phyloP scores from a whole-genome alignment of 208 protist genomes.

The Vickermania ingenoplastis region DNA sequence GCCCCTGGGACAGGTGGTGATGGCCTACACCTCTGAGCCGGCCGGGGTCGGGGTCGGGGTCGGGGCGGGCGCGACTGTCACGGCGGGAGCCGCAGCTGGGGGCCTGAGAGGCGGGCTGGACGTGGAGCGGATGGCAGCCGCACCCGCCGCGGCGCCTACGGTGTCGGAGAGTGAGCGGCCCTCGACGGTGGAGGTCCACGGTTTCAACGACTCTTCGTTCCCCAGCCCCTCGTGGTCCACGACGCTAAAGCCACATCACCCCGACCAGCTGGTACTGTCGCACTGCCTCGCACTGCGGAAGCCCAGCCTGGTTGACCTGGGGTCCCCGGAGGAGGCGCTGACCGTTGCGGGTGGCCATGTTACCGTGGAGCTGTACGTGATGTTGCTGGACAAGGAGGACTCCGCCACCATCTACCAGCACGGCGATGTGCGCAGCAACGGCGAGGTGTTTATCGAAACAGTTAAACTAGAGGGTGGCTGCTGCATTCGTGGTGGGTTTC shows the following conservation, averaged over 20 bases:
- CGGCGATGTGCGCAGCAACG: slow-evolving; percentile 76
- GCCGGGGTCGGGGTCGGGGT: slow-evolving; percentile 1
- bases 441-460: slow-evolving; percentile 86
- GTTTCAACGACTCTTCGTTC: slow-evolving; percentile 22
- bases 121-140: neutral
- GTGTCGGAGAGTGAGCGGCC: neutral
- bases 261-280: slow-evolving; percentile 12
- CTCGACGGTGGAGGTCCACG: slow-evolving; percentile 19
- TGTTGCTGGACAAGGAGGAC: slow-evolving; percentile 66
- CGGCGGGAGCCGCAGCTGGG: neutral
- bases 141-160: neutral
- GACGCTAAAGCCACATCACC: slow-evolving; percentile 15
- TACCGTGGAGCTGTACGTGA: slow-evolving; percentile 82
- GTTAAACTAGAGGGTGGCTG: slow-evolving; percentile 59
- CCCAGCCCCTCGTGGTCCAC: slow-evolving; percentile 21
- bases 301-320: slow-evolving; percentile 65
- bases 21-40: slow-evolving; percentile 46
- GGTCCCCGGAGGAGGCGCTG: slow-evolving; percentile 46
- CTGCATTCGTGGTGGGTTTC: slow-evolving; percentile 79
- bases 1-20: slow-evolving; percentile 29
- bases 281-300: slow-evolving; percentile 65
- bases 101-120: too few species aligned
- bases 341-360: slow-evolving; percentile 61
- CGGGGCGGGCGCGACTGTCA: neutral
- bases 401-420: slow-evolving; percentile 82